These are phyloP conservation scores for Ocimum tenuiflorum DNA, from an alignment of 257 asterid species.

Conservation along the genomic window DNA sequence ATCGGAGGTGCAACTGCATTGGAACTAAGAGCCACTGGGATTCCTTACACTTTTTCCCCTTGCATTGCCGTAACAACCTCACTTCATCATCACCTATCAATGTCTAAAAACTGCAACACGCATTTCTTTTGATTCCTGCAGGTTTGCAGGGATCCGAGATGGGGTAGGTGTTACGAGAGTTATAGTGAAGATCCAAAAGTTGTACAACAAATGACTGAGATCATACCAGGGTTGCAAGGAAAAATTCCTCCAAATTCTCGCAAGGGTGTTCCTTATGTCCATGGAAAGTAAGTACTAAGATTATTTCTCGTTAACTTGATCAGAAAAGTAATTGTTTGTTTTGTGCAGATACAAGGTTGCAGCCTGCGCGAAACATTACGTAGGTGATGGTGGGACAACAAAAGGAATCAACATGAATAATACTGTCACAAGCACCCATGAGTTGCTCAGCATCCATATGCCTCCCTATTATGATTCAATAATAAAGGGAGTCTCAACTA, in stretches of 20 bases:
- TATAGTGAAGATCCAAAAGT: constrained; percentile 38
- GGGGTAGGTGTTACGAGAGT: constrained; percentile 41
- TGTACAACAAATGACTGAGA: constrained; percentile 30
- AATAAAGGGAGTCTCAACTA: constrained; percentile 37
- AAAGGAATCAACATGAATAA: constrained; percentile 36
- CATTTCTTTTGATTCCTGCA: not conserved
- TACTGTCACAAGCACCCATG: constrained; percentile 24
- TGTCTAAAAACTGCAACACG: too few relatives aligned
- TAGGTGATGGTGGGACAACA: constrained; percentile 51
- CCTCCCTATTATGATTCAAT: constrained; percentile 31
- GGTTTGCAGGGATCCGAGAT: constrained; percentile 40
- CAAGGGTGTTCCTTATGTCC: constrained; percentile 29
- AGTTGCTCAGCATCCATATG: constrained; percentile 39
- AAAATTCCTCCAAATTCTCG: constrained; percentile 26
- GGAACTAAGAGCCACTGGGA: constrained; percentile 35
- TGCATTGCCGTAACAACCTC: constrained; percentile 21
- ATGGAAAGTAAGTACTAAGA: constrained; percentile 22
- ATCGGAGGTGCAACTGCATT: constrained; percentile 37
- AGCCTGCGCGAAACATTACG: constrained; percentile 43
- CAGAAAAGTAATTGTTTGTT: not conserved
- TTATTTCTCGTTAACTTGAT: not conserved
- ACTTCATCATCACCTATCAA: not conserved
- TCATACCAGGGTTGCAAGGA: constrained; percentile 33
- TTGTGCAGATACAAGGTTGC: constrained; percentile 33
- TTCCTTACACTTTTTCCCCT: constrained; percentile 33